Evolutionary conservation across 371 early-diverging fungal genomes (phyloP).

Genomic region (Lichtheimia hyalospora): DNA sequence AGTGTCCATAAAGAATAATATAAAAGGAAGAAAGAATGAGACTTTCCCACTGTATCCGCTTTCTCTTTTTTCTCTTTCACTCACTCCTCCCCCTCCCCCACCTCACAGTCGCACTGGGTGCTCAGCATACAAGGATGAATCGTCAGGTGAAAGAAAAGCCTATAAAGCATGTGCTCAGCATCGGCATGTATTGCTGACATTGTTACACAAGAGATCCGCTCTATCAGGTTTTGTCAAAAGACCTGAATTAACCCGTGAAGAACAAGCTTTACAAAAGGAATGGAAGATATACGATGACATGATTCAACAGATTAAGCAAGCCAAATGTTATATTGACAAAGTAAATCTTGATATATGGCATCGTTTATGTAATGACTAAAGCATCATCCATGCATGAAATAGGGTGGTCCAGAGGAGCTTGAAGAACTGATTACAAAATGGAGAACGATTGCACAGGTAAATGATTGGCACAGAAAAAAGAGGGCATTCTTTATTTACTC

Average conservation of each 20-base stretch:
- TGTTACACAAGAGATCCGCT: slow-evolving; percentile 1
- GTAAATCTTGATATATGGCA: background rate
- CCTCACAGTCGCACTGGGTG: background rate
- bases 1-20: background rate
- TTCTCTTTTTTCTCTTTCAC: slow-evolving; percentile 2
- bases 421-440: slow-evolving; percentile 7
- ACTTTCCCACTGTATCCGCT: no score
- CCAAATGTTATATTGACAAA: slow-evolving; percentile 10
- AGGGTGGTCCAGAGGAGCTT: slow-evolving; percentile 15
- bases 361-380: background rate
- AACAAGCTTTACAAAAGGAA: background rate
- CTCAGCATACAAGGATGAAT: slow-evolving; percentile 5
- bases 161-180: background rate
- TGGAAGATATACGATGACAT: slow-evolving; percentile 4
- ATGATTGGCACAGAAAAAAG: no score
- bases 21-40: background rate
- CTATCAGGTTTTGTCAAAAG: background rate
- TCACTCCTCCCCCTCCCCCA: no score
- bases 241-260: background rate
- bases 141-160: slow-evolving; percentile 3
- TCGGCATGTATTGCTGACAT: background rate
- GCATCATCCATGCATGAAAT: background rate
- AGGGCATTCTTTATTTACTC: no score
- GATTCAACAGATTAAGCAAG: background rate
- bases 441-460: slow-evolving; percentile 20